Evolutionary conservation across 164 flowering plant species (phyloP).

Genomic region (Magnolia kwangsiensis): DNA sequence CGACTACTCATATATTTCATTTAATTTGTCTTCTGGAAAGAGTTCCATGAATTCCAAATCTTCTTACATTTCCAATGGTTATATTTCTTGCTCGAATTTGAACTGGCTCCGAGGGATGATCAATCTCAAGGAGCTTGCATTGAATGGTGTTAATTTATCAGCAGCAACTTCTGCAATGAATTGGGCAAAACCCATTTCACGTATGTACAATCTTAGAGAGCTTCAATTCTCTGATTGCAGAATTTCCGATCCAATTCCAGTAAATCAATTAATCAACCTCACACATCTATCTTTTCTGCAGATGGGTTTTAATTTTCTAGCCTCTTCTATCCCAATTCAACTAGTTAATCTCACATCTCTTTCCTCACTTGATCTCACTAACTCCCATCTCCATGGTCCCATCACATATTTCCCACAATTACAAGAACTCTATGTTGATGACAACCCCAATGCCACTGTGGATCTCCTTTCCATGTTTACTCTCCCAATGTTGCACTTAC

Average conservation of each 20-base stretch:
- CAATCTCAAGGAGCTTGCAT: slow-evolving; percentile 15
- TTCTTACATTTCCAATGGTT: slow-evolving; percentile 4
- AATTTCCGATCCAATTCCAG: slow-evolving; percentile 17
- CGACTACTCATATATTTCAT: slow-evolving; percentile 8
- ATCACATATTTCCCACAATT: slow-evolving; percentile 14
- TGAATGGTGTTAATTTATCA: slow-evolving; percentile 18
- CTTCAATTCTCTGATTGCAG: slow-evolving; percentile 18
- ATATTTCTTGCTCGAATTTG: slow-evolving; percentile 6
- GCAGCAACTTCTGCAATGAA: not conserved
- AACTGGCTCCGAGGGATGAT: slow-evolving; percentile 14
- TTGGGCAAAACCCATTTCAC: slow-evolving; percentile 19
- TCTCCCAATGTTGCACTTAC: slow-evolving; percentile 1
- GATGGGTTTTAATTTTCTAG: slow-evolving; percentile 15
- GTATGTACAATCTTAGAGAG: slow-evolving; percentile 10
- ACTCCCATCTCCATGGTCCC: slow-evolving; percentile 7
- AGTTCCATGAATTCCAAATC: not conserved
- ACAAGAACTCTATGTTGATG: slow-evolving; percentile 6
- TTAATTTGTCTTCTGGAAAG: slow-evolving; percentile 1
- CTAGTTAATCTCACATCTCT: slow-evolving; percentile 13
- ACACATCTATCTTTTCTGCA: slow-evolving; percentile 8
- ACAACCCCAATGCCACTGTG: slow-evolving; percentile 8
- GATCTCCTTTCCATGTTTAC: slow-evolving; percentile 12
- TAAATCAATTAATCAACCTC: slow-evolving; percentile 11
- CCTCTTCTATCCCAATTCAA: slow-evolving; percentile 13
- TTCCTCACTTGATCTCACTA: slow-evolving; percentile 11